These are phyloP conservation scores for Penicillium sp. DNA, from an alignment of 2,329 filamentous ascomycete genomes.

Conservation along the genomic window DNA sequence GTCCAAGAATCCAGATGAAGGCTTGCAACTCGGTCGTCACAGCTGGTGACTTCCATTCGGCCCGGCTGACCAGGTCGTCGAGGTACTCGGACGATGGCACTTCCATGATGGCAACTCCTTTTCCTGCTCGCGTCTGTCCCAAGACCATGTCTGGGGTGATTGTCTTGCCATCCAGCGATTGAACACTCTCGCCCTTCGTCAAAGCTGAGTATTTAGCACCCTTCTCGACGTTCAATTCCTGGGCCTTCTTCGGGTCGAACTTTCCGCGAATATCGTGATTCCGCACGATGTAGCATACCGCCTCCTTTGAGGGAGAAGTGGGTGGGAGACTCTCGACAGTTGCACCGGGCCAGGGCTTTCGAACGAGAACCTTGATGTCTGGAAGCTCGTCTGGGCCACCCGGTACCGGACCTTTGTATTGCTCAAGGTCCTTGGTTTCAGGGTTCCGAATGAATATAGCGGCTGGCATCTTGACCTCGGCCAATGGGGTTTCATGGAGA, in stretches of 20 bases:
- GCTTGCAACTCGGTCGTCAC: conserved; percentile 66
- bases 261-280: conserved; percentile 74
- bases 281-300: conserved; percentile 84
- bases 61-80: conserved; percentile 63
- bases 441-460: conserved; percentile 66
- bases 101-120: conserved; percentile 76
- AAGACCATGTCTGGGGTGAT: conserved; percentile 88
- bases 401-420: conserved; percentile 68
- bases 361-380: conserved; percentile 68
- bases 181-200: conserved; percentile 61
- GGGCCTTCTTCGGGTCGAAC: conserved; percentile 68
- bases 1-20: conserved; percentile 80
- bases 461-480: conserved; percentile 65
- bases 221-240: conserved; percentile 60
- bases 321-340: conserved; percentile 63
- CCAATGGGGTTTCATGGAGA: conserved; percentile 64
- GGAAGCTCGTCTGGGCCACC: conserved; percentile 52
- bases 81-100: conserved; percentile 70
- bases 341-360: conserved; percentile 76
- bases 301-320: conserved; percentile 63
- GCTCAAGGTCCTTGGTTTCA: conserved; percentile 61
- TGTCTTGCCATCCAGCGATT: conserved; percentile 61
- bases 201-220: conserved; percentile 61
- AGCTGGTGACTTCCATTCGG: conserved; percentile 66
- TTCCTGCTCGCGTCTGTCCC: conserved; percentile 63